A percentile compares a stretch with the other conserved stretches of the same genome.
Evolutionary conservation across 805 yeast genomes (phyloP).

Genomic region (Wickerhamomyces subpelliculosus): DNA sequence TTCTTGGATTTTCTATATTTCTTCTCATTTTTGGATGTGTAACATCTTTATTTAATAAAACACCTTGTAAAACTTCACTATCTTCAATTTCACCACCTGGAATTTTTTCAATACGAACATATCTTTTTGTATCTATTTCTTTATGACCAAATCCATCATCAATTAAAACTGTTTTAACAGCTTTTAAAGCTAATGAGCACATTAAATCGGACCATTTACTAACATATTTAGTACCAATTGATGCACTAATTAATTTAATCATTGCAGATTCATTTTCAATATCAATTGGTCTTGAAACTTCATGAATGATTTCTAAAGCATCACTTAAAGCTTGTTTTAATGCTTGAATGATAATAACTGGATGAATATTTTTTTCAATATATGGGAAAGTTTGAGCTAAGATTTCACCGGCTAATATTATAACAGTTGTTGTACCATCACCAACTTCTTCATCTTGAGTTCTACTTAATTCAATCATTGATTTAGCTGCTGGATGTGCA

Average conservation of each 20-base stretch:
- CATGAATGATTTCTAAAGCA: conserved; percentile 81
- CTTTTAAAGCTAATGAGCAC: conserved; percentile 82
- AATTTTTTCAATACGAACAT: conserved; percentile 88
- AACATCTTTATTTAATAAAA: conserved; percentile 90
- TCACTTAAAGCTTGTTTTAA: conserved; percentile 85
- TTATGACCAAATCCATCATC: conserved; percentile 51
- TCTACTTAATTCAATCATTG: conserved; percentile 94
- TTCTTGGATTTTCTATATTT: conserved; percentile 78
- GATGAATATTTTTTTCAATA: conserved; percentile 92
- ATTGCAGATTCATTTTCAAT: conserved; percentile 77
- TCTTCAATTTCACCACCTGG: conserved; percentile 98
- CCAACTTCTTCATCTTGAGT: conserved; percentile 99
- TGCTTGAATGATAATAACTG: conserved; percentile 92
- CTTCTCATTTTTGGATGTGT: conserved; percentile 99
- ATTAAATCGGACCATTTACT: conserved; percentile 84
- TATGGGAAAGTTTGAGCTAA: conserved; percentile 93
- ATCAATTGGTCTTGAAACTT: conserved; percentile 80
- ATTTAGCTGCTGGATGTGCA: conserved; percentile 98
- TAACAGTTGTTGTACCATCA: conserved; percentile 97
- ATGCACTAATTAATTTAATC: conserved; percentile 78
- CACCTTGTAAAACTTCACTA: conserved; percentile 82
- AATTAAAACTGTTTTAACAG: conserved; percentile 76
- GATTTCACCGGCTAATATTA: conserved; percentile 94
- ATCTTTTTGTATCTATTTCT: conserved; percentile 91
- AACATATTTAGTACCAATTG: conserved; percentile 94